phyloP scores from a whole-genome alignment of 2,329 filamentous ascomycete species.

The Sphaerulina populicola region DNA sequence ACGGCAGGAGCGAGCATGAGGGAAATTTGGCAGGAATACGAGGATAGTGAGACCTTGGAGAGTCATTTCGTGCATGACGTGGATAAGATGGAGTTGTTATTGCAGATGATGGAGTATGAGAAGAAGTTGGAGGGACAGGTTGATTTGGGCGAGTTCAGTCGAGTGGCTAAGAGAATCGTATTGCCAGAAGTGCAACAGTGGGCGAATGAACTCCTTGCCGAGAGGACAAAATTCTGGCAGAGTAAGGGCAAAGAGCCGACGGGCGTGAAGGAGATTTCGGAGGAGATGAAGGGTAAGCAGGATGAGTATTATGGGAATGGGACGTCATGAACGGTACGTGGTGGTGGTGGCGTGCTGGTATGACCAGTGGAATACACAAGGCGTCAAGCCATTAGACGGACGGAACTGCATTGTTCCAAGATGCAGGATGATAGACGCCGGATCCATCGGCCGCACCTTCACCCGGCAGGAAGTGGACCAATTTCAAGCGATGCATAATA shows the following conservation, averaged over 20 bases:
- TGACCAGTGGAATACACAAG: not conserved
- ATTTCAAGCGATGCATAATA: not conserved
- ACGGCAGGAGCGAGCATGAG: constrained; percentile 61
- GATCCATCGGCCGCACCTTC: not conserved
- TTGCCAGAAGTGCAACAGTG: constrained; percentile 72
- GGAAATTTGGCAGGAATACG: constrained; percentile 88
- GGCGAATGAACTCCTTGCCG: constrained; percentile 66
- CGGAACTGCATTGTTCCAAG: not conserved
- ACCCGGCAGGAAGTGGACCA: not conserved
- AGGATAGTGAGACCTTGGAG: constrained; percentile 75
- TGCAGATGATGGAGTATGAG: constrained; percentile 98
- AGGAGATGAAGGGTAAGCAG: constrained; percentile 27
- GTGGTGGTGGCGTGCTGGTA: not conserved
- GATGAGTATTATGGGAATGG: constrained; percentile 32
- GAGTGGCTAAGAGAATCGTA: constrained; percentile 64
- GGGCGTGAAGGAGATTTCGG: constrained; percentile 21
- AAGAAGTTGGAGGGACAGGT: constrained; percentile 54
- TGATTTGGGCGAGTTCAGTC: constrained; percentile 79
- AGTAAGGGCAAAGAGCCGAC: constrained; percentile 26
- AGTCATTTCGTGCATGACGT: constrained; percentile 90
- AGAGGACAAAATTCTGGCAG: constrained; percentile 67
- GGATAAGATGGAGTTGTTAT: constrained; percentile 88
- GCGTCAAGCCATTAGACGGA: not conserved
- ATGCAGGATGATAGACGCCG: not conserved
- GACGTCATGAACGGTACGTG: not conserved